These are phyloP conservation scores for Phytophthora melonis DNA, from an alignment of 352 stramenopile genomes.

Conservation along the genomic window DNA sequence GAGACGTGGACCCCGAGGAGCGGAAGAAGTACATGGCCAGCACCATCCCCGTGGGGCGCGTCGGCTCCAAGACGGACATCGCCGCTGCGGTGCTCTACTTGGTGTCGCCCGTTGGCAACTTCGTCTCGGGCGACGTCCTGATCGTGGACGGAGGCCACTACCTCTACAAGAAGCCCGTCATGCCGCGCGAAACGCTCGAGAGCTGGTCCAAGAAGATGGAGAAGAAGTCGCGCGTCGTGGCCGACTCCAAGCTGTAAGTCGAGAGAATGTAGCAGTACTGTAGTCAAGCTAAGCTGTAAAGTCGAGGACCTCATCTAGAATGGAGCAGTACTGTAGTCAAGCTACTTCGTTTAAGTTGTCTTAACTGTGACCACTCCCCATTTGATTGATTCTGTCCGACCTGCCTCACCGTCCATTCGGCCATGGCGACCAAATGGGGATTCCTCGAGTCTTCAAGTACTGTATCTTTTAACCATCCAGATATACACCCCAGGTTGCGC, in stretches of 20 bases:
- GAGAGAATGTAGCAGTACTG: not conserved
- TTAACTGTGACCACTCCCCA: too few species aligned
- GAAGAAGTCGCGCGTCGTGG: slow-evolving; percentile 62
- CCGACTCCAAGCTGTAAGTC: slow-evolving; percentile 56
- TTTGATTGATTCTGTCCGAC: not conserved
- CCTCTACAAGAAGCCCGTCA: slow-evolving; percentile 76
- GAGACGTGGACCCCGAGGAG: slow-evolving; percentile 55
- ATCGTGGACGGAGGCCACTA: slow-evolving; percentile 89
- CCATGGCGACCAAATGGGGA: not conserved
- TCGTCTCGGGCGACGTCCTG: slow-evolving; percentile 85
- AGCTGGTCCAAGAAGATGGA: slow-evolving; percentile 84
- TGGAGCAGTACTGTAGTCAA: not conserved
- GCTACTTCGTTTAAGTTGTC: too few species aligned
- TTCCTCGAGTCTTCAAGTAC: not conserved
- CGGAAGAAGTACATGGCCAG: slow-evolving; percentile 58
- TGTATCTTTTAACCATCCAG: not conserved
- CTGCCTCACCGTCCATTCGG: not conserved
- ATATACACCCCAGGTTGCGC: not conserved
- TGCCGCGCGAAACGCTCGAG: slow-evolving; percentile 77
- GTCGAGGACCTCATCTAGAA: too few species aligned
- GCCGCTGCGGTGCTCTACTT: slow-evolving; percentile 84
- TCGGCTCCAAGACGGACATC: slow-evolving; percentile 90
- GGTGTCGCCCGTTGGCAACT: slow-evolving; percentile 75
- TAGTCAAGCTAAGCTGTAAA: too few species aligned
- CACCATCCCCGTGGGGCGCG: slow-evolving; percentile 74